Evolutionary conservation across 106 monocot genomes (phyloP), one percentile per base, ranked within the genome.

Genomic region (Apostasia ramifera): DNA sequence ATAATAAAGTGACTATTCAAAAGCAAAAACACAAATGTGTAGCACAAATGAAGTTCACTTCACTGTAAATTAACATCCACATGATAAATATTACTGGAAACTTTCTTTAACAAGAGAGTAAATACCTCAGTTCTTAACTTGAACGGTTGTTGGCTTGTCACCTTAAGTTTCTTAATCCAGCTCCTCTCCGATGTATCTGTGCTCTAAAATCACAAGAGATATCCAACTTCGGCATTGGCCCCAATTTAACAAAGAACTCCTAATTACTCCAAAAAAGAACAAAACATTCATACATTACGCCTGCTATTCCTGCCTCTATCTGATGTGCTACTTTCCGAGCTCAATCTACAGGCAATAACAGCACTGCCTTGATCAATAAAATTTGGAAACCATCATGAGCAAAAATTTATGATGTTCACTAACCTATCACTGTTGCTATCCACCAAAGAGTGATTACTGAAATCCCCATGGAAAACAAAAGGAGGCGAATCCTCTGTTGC

Each of bases 81-180:
- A 26, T 26, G 26, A 26, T 26, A 26, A 26, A 26, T 26, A 26
- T 26, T 26, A 26, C 26, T 26, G 26, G 26, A 26, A 26, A 26
- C 26, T 26, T 26, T 26, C 26, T 26, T 26, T 26, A 26, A 26
- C 26, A 26, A 26, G 26, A 26, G 37, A 45, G 37, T 57, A 9
- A 1, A 44, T 81, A 93, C 92, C 88, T 88, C 88, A 39, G 92
- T 93, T 42, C 79, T 80, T 49, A 93, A 58, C 74, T 85, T 86
- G 73, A 93, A 88, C 1, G 92, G 92, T 4, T 75, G 66, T 57
- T 77, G 88, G 42, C 58, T 81, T 2, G 85, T 88, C 14, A 82
- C 78, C 46, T 81, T 88, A 0, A 85, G 83, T 74, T 79, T 79
- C 69, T 83, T 83, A 48, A 58, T 74, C 83, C 85, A 83, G 66